These are phyloP conservation scores for Boletus rubropictus DNA, from an alignment of 768 basidiomycete species.

Conservation along the genomic window DNA sequence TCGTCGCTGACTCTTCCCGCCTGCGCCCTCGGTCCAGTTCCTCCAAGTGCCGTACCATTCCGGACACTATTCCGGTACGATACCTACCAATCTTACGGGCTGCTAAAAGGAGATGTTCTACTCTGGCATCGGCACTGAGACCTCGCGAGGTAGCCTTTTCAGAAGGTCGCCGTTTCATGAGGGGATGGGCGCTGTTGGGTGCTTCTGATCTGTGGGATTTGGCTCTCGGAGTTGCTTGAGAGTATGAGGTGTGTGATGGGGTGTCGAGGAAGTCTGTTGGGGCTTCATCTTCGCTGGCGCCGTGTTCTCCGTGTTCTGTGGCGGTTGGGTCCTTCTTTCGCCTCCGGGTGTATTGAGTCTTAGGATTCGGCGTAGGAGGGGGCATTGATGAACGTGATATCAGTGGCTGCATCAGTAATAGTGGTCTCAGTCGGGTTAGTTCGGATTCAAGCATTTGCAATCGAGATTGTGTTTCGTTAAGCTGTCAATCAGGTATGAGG, in stretches of 20 bases:
- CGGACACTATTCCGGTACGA: slow-evolving; percentile 52
- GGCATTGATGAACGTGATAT: slow-evolving; percentile 19
- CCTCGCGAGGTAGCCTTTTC: slow-evolving; percentile 28
- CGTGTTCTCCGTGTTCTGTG: slow-evolving; percentile 26
- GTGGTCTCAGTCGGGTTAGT: slow-evolving; percentile 56
- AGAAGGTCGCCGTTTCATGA: slow-evolving; percentile 19
- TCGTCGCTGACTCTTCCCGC: slow-evolving; percentile 21
- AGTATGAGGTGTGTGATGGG: slow-evolving; percentile 8
- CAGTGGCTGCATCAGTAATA: slow-evolving; percentile 61
- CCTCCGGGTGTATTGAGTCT: slow-evolving; percentile 17
- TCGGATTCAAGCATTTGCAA: slow-evolving; percentile 57
- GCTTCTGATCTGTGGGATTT: slow-evolving; percentile 22
- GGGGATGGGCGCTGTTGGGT: slow-evolving; percentile 3
- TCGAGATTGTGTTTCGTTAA: slow-evolving; percentile 52
- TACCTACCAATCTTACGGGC: slow-evolving; percentile 64
- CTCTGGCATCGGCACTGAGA: slow-evolving; percentile 56
- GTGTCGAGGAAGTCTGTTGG: slow-evolving; percentile 17
- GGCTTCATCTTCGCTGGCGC: slow-evolving; percentile 25
- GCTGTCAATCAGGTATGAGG: slow-evolving; percentile 34
- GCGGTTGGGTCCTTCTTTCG: slow-evolving; percentile 22
- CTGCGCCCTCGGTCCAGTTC: slow-evolving; percentile 29
- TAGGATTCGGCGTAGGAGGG: slow-evolving; percentile 23
- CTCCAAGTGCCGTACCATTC: slow-evolving; percentile 36
- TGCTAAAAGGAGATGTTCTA: slow-evolving; percentile 66
- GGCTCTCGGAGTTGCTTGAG: slow-evolving; percentile 20